These are phyloP conservation scores for Pythium brassicae DNA, from an alignment of 352 stramenopile genomes.

Conservation along the genomic window DNA sequence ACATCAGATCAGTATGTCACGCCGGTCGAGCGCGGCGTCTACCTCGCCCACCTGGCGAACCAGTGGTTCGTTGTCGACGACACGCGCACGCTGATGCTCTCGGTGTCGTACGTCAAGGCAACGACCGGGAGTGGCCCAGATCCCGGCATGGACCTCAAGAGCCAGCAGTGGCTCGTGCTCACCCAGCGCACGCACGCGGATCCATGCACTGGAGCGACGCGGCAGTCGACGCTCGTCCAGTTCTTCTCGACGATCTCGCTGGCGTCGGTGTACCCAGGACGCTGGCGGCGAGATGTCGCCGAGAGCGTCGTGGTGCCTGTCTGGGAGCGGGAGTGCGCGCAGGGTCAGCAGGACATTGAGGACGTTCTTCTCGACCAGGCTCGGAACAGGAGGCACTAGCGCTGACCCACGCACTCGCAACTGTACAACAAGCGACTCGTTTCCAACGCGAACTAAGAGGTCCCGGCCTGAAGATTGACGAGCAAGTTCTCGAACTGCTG, in stretches of 20 bases:
- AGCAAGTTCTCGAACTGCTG: neutral
- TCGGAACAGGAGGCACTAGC: neutral
- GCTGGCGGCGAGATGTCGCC: neutral
- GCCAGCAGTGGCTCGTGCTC: slow-evolving; percentile 1
- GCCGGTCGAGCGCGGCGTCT: neutral
- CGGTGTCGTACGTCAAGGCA: neutral
- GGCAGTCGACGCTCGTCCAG: neutral
- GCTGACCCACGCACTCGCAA: no score
- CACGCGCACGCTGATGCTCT: neutral
- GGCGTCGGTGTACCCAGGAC: neutral
- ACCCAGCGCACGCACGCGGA: neutral
- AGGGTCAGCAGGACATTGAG: neutral
- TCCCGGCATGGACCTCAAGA: neutral
- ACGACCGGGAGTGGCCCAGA: neutral
- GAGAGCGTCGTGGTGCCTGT: neutral
- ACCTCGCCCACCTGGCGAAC: neutral
- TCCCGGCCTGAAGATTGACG: neutral
- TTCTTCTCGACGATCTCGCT: neutral
- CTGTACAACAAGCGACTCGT: no score
- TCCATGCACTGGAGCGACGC: neutral
- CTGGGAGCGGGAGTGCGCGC: neutral
- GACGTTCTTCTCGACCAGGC: neutral
- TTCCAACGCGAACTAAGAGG: no score
- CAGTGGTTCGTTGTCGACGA: neutral
- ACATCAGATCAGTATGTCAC: neutral